A percentile compares a stretch with the other conserved stretches of the same genome.
phyloP scores from a whole-genome alignment of 2,329 filamentous ascomycete genomes.

The Cladosporium velox region DNA sequence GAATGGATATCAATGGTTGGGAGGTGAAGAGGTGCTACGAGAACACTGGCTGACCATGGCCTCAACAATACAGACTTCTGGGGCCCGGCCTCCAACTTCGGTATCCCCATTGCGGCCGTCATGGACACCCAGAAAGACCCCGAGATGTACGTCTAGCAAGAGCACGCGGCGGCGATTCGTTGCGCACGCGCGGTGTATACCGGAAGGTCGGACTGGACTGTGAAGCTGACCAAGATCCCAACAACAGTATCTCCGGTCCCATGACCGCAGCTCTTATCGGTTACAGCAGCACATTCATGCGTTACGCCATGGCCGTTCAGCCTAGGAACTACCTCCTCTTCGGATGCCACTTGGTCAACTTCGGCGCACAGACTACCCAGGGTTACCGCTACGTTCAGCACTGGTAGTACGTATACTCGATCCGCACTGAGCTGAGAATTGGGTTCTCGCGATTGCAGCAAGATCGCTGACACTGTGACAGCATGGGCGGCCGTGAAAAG shows the following conservation, averaged over 20 bases:
- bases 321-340: constrained; percentile 69
- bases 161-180: neutral
- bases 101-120: constrained; percentile 56
- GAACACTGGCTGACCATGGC: constrained; percentile 35
- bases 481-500: constrained; percentile 48
- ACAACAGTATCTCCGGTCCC: constrained; percentile 61
- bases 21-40: neutral
- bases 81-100: constrained; percentile 56
- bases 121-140: constrained; percentile 57
- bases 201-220: neutral
- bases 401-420: constrained; percentile 56
- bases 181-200: neutral
- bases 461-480: constrained; percentile 8
- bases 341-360: constrained; percentile 67
- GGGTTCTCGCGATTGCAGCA: no score
- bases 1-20: constrained; percentile 1
- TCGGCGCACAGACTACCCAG: constrained; percentile 61
- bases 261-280: constrained; percentile 63
- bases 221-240: constrained; percentile 14
- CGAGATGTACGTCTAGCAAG: constrained; percentile 47
- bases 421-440: no score
- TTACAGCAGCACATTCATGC: constrained; percentile 67
- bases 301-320: constrained; percentile 64
- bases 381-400: constrained; percentile 64
- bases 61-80: constrained; percentile 52